Conservation (phyloP, 306 rosid genomes). For the Begonia peltatifolia region DNA sequence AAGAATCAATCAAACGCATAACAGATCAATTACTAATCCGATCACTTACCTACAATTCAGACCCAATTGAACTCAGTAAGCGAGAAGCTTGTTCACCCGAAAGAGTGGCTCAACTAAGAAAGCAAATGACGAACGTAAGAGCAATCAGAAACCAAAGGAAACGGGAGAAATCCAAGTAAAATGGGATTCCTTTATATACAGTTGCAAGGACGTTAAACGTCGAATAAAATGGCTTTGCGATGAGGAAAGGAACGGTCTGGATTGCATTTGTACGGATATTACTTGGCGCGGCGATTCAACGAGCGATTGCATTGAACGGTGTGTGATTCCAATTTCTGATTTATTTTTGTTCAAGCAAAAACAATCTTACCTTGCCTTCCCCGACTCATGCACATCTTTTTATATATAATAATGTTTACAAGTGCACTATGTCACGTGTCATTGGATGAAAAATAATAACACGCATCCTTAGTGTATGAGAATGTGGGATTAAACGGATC, state of each 20-base stretch:
- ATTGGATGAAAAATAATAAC: too few relatives aligned
- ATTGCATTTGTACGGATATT: background rate
- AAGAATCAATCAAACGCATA: slow-evolving; percentile 1
- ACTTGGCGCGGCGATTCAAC: background rate
- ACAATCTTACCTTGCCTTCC: too few relatives aligned
- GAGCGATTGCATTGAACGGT: too few relatives aligned
- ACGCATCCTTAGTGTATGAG: too few relatives aligned
- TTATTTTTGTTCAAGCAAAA: too few relatives aligned
- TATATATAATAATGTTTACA: too few relatives aligned
- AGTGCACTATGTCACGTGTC: too few relatives aligned
- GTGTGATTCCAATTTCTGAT: slow-evolving; percentile 2
- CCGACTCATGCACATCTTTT: too few relatives aligned
- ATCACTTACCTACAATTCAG: slow-evolving; percentile 23
- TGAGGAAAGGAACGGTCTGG: slow-evolving; percentile 2
- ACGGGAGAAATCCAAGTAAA: slow-evolving; percentile 7
- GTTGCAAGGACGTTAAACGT: slow-evolving; percentile 22
- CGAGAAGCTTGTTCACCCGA: slow-evolving; percentile 8
- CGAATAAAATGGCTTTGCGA: slow-evolving; percentile 4
- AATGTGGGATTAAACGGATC: too few relatives aligned
- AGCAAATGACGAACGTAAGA: slow-evolving; percentile 28
- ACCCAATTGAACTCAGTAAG: slow-evolving; percentile 13
- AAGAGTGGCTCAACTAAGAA: background rate
- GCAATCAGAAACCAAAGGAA: slow-evolving; percentile 18
- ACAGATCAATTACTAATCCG: slow-evolving; percentile 15
- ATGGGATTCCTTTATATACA: slow-evolving; percentile 24